A percentile compares a stretch with the other conserved stretches of the same genome.
phyloP scores from a whole-genome alignment of 768 basidiomycete species.

The Termitomyces sp. region DNA sequence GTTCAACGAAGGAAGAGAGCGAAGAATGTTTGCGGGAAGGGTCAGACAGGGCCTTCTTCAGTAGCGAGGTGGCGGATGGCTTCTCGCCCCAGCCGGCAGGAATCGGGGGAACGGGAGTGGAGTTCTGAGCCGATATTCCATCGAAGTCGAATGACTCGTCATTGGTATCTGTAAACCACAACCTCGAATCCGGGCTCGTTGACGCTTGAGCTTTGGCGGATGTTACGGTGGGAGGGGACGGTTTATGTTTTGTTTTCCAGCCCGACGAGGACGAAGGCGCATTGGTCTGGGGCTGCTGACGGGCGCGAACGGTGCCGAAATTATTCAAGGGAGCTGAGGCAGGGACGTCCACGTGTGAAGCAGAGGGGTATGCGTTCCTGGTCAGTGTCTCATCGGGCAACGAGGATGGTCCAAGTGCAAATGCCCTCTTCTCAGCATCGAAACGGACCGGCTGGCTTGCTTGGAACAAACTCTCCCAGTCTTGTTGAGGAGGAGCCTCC shows the following conservation, averaged over 20 bases:
- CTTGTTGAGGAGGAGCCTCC: constrained; percentile 4
- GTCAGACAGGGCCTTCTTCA: constrained; percentile 12
- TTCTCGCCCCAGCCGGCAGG: constrained; percentile 14
- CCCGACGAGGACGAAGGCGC: constrained; percentile 15
- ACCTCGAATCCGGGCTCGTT: not conserved
- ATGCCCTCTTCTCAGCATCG: constrained; percentile 11
- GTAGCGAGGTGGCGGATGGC: constrained; percentile 8
- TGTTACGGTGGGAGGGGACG: constrained; percentile 7
- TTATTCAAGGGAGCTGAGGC: not conserved
- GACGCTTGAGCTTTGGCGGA: constrained; percentile 3
- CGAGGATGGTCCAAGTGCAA: constrained; percentile 8
- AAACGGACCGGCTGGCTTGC: constrained; percentile 8
- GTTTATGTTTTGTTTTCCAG: constrained; percentile 16
- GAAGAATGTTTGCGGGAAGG: constrained; percentile 8
- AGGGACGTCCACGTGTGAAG: constrained; percentile 1
- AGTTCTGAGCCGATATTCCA: not conserved
- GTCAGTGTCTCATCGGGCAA: constrained; percentile 4
- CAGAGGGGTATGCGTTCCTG: not conserved
- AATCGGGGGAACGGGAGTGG: constrained; percentile 10
- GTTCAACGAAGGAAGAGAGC: constrained; percentile 2
- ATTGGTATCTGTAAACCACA: not conserved
- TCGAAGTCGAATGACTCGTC: constrained; percentile 4
- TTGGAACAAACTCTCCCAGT: constrained; percentile 14
- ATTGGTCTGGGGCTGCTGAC: constrained; percentile 7
- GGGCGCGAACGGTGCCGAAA: constrained; percentile 9